Base-by-base conservation (phyloP, 495 filamentous ascomycete species). In the Rhypophila decipiens region DNA sequence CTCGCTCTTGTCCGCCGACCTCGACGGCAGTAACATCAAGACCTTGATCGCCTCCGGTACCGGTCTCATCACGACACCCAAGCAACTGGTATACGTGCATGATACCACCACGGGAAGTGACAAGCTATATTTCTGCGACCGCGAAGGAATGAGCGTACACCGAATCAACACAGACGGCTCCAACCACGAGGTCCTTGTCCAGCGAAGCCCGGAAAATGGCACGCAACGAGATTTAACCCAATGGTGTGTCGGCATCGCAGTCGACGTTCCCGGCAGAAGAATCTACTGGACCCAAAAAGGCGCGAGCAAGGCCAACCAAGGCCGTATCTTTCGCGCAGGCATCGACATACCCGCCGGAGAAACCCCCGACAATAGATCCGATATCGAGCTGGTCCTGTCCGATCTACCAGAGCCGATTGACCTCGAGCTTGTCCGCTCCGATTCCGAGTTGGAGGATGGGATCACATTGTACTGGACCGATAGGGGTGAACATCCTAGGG, bases 221-320 rank as follows among this genome's bases (percentile, higher is more conserved):
- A n/a, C n/a, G n/a, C n/a, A n/a, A n/a, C 10, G 0, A 0, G 63
- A 70, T 49, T 60, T 65, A 47, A 56, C 46, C 0, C 57, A 58
- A 2, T 78, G 74, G 76, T 77, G 71, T 52, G 75, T 81, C 3
- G 75, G 77, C 0, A 65, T 81, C 29, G 54, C 65, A 0, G 39
- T 81, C 24, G 62, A 67, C 33, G 36, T 38, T 0, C 29, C 46
- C 1, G 52, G 39, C 2, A 64, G 60, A 2, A 52, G 69, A 22
- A 31, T 79, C 20, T 78, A 75, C 57, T 79, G 75, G 75, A 74
- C 75, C 0, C 77, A 79, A 44, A 79, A 78, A 55, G 77, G 76
- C 0, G 62, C 62, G 2, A 61, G 61, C 19, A 79, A 78, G 42
- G 63, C 50, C 2, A 46, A 50, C 0, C 54, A 63, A 17, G 75